phyloP scores from a whole-genome alignment of 2,329 filamentous ascomycete genomes.

The Daldinia eschscholtzii region DNA sequence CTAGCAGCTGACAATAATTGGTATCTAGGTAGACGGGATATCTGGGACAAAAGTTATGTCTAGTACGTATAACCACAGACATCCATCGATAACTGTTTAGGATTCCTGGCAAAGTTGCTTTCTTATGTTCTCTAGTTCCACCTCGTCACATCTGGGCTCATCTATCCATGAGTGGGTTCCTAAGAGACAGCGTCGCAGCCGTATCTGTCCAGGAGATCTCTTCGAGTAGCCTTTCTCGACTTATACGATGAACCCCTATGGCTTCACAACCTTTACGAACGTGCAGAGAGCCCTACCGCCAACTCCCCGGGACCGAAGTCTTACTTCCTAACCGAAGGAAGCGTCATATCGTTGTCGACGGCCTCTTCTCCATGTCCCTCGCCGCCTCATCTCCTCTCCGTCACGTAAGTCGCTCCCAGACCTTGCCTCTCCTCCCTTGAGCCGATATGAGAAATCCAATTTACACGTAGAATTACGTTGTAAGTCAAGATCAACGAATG shows the following conservation, averaged over 20 bases:
- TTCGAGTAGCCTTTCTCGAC: constrained; percentile 2
- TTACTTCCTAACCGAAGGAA: constrained; percentile 25
- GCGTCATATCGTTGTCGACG: not conserved
- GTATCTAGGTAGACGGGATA: not conserved
- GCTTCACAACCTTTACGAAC: constrained; percentile 55
- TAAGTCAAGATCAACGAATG: not conserved
- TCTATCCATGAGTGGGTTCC: not conserved
- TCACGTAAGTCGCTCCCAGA: not conserved
- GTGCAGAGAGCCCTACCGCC: constrained; percentile 24
- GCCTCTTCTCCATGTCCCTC: not conserved
- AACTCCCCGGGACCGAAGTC: constrained; percentile 9
- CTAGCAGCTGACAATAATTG: constrained; percentile 53
- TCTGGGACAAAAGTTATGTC: too few relatives aligned
- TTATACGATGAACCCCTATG: constrained; percentile 55
- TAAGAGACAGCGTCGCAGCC: not conserved
- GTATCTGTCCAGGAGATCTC: not conserved
- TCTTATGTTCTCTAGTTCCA: not conserved
- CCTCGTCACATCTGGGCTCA: not conserved
- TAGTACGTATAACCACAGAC: too few relatives aligned
- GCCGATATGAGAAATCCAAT: not conserved
- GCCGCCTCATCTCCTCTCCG: not conserved
- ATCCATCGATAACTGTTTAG: too few relatives aligned
- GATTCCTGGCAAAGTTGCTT: too few relatives aligned
- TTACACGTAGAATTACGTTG: not conserved
- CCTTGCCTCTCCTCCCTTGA: not conserved